These are phyloP conservation scores for Xylaria scruposa DNA, from an alignment of 495 filamentous ascomycete species.

Conservation along the genomic window DNA sequence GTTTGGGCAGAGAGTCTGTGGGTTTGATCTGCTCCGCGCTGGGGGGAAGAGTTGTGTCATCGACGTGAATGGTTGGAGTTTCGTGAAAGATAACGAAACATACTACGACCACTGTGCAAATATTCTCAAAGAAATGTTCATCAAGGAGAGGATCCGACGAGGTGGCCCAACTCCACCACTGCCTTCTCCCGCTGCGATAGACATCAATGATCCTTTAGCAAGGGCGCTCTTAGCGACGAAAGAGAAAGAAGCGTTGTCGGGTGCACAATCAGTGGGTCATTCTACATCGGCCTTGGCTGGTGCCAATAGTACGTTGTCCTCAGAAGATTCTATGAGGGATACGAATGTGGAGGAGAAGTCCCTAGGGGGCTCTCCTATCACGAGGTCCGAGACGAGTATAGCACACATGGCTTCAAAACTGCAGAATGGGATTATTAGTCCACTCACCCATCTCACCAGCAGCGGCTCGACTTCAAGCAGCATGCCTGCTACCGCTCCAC, in stretches of 20 bases:
- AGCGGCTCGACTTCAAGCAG: slow-evolving; percentile 43
- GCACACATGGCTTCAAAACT: slow-evolving; percentile 41
- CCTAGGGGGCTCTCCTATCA: slow-evolving; percentile 33
- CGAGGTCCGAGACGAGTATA: slow-evolving; percentile 43
- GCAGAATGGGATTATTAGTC: slow-evolving; percentile 44
- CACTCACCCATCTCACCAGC: slow-evolving; percentile 43
- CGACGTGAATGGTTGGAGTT: slow-evolving; percentile 99
- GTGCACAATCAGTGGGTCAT: slow-evolving; percentile 36
- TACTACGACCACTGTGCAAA: slow-evolving; percentile 92
- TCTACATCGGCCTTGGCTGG: slow-evolving; percentile 45
- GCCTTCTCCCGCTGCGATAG: slow-evolving; percentile 52
- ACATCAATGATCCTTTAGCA: slow-evolving; percentile 49
- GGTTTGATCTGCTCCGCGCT: slow-evolving; percentile 91
- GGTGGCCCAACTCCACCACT: slow-evolving; percentile 51
- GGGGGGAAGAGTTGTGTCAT: slow-evolving; percentile 94
- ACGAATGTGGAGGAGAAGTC: slow-evolving; percentile 43
- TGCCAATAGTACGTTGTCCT: slow-evolving; percentile 42
- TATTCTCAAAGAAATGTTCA: slow-evolving; percentile 86
- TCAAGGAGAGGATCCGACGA: slow-evolving; percentile 68
- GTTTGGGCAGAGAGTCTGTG: slow-evolving; percentile 95
- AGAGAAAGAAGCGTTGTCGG: slow-evolving; percentile 45
- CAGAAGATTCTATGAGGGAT: slow-evolving; percentile 38
- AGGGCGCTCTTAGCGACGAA: slow-evolving; percentile 39
- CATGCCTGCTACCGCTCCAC: slow-evolving; percentile 49
- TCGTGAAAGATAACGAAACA: slow-evolving; percentile 98